phyloP scores from a whole-genome alignment of 1,284 basidiomycete species.

The Schizopora paradoxa region DNA sequence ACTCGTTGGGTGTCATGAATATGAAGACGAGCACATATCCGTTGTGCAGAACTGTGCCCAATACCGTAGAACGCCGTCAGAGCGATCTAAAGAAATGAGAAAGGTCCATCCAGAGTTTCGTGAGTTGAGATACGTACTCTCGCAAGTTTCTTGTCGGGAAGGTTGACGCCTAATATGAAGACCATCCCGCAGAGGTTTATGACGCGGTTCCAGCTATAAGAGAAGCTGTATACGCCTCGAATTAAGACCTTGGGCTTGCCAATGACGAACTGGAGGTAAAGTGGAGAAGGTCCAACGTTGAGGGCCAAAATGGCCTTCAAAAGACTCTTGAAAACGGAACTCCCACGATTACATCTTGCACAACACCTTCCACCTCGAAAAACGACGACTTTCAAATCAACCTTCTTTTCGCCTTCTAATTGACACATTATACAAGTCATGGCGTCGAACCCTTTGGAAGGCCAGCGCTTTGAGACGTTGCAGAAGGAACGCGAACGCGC shows the following conservation, averaged over 20 bases:
- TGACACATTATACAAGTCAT: conserved; percentile 32
- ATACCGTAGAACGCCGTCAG: conserved; percentile 83
- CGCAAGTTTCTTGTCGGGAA: conserved; percentile 64
- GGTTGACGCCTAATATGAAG: conserved; percentile 70
- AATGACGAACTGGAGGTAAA: neutral
- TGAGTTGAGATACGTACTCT: conserved; percentile 41
- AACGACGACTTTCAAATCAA: neutral
- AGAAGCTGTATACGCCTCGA: neutral
- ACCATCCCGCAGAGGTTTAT: conserved; percentile 43
- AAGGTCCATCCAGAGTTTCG: neutral
- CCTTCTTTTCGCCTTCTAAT: neutral
- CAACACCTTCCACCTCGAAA: neutral
- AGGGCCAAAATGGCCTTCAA: conserved; percentile 21
- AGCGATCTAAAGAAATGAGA: conserved; percentile 55
- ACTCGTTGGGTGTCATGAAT: conserved; percentile 80
- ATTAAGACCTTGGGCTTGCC: too few species aligned
- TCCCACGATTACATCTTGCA: too few species aligned
- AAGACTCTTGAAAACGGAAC: too few species aligned
- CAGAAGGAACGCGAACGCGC: conserved; percentile 76
- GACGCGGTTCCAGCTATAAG: conserved; percentile 7
- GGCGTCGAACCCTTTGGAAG: conserved; percentile 68
- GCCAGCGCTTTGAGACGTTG: conserved; percentile 73
- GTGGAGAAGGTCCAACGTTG: neutral
- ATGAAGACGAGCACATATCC: conserved; percentile 83
- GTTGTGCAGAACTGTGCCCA: conserved; percentile 65